phyloP scores from a whole-genome alignment of 208 protist genomes.

The Tritrichomonas foetus region DNA sequence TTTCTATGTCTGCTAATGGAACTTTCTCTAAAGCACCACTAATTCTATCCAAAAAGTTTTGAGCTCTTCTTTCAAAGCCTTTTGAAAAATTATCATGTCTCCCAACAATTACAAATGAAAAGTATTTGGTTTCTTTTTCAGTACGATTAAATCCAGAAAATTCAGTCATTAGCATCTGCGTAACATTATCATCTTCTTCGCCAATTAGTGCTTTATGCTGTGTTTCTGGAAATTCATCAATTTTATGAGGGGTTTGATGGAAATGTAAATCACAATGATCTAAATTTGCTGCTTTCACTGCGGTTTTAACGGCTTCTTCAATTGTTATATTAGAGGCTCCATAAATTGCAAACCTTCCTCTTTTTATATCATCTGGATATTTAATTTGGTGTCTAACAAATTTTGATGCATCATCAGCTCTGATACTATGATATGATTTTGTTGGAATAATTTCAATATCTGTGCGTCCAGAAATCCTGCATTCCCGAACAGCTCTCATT shows the following conservation, averaged over 20 bases:
- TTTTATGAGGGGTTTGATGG: neutral
- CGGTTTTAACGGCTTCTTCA: neutral
- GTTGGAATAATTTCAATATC: neutral
- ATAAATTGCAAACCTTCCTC: neutral
- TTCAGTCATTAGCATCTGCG: neutral
- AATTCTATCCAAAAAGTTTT: neutral
- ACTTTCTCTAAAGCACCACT: neutral
- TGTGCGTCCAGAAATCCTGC: neutral
- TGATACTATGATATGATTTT: neutral
- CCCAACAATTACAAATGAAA: neutral
- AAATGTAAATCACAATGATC: neutral
- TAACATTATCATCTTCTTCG: neutral
- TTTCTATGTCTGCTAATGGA: neutral
- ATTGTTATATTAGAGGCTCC: neutral
- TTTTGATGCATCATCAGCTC: neutral
- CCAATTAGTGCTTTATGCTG: no score
- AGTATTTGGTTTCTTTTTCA: neutral
- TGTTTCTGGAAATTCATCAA: neutral
- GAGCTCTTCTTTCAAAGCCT: neutral
- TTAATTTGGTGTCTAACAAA: neutral
- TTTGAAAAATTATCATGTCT: constrained; percentile 11
- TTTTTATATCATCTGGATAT: neutral
- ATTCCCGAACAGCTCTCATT: constrained; percentile 9
- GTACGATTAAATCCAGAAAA: neutral
- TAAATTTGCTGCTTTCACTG: neutral